These are phyloP conservation scores for Dendrobium officinale DNA, from an alignment of 106 monocot genomes.

Conservation along the genomic window DNA sequence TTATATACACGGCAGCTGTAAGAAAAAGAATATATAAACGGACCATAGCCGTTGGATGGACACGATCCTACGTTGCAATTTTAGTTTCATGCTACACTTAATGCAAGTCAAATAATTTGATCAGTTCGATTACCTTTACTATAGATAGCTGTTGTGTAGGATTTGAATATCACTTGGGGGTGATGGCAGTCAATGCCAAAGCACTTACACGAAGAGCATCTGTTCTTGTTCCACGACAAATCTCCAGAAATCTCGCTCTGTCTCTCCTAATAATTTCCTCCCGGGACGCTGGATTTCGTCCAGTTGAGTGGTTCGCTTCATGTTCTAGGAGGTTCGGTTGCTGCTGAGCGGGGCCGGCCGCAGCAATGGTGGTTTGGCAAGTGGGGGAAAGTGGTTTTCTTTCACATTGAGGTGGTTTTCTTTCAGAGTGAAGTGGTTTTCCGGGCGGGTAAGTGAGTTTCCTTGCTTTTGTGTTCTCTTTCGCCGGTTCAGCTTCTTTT, in stretches of 20 bases:
- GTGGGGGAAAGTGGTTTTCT: neutral
- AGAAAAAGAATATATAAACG: neutral
- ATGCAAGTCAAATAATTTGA: neutral
- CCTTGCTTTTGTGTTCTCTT: neutral
- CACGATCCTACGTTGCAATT: neutral
- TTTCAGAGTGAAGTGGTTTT: neutral
- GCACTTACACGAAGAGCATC: neutral
- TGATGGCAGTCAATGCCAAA: neutral
- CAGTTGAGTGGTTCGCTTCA: neutral
- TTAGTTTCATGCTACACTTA: neutral
- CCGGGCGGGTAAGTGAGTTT: neutral
- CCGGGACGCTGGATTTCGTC: neutral
- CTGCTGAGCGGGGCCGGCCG: neutral
- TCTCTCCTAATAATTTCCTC: neutral
- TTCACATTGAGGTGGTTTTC: neutral
- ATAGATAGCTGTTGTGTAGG: neutral
- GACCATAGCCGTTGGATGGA: neutral
- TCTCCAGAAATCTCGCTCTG: neutral
- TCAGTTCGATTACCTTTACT: neutral
- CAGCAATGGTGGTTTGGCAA: neutral
- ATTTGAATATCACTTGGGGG: neutral
- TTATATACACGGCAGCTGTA: neutral
- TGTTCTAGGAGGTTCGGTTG: neutral
- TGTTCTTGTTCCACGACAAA: neutral
- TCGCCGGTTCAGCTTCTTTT: neutral